Base-by-base conservation (phyloP, 140 eudicot species). In the Stevia rebaudiana region DNA sequence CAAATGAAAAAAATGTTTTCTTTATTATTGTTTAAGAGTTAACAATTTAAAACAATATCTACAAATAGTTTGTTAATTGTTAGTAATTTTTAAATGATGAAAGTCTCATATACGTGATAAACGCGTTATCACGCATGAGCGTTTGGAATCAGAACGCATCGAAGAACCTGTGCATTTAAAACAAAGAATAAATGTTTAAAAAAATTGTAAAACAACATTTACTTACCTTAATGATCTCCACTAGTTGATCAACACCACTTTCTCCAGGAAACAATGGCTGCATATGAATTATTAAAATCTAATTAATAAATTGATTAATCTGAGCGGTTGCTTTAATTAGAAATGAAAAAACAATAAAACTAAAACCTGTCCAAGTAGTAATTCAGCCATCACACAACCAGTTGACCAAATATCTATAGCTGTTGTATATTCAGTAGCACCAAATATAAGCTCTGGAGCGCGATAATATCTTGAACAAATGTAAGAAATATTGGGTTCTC, bases 241-340 rank as follows among this genome's bases (percentile, higher is more conserved):
- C 97, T 37, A 89, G 80, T 75, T 89, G 97, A 71, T 89, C 95
- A 49, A 89, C 97, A 58, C 97, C 95, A 79, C 95, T 89, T 67
- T 83, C 95, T 58, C 97, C 95, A 10, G 97, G 95, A 76, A 89
- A 89, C 83, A 89, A 75, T 33, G 97, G 97, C 97, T 89, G 95
- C 54, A 56, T 10, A 68, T 69, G 25, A 71, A 60, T 39, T 68
- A 11, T 28, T 28, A 1, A 28, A 1, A 28, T 28, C 33, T n/a
- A 3, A 21, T 67, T 53, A 72, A 3, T 11, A 60, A 50, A 24
- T 40, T 40, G 49, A 68, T 23, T 41, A 31, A 55, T 10, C 33
- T 48, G 50, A 39, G 56, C 50, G 11, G 22, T 61, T 52, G 28
- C 47, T 49, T 22, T 53, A 25, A 25, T 37, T 25, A 37, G 22